Percentiles rank a stretch among this genome's conserved stretches.
Conservation (phyloP, 1,284 basidiomycete genomes). For the Chalciporus piperatoides region DNA sequence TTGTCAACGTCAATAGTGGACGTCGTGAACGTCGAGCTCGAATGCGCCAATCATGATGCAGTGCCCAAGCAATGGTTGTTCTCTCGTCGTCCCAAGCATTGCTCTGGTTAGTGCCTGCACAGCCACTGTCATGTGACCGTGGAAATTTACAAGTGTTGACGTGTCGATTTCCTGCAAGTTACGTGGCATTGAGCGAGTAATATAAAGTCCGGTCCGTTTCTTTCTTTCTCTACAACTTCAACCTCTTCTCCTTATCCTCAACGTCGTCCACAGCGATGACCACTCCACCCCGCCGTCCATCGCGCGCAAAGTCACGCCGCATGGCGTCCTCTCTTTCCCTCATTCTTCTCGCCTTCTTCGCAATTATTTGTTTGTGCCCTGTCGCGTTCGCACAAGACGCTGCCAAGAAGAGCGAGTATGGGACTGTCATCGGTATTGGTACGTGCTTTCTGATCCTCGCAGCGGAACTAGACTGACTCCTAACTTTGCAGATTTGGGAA, state of each 20-base stretch:
- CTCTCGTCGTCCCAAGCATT: no score
- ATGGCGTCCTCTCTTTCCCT: slow-evolving; percentile 64
- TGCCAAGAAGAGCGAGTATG: slow-evolving; percentile 60
- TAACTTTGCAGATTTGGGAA: slow-evolving; percentile 68
- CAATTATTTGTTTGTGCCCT: slow-evolving; percentile 61
- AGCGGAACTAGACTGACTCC: slow-evolving; percentile 18
- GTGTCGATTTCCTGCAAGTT: slow-evolving; percentile 23
- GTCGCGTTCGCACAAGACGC: slow-evolving; percentile 55
- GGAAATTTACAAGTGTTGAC: slow-evolving; percentile 29
- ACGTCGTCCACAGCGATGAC: slow-evolving; percentile 34
- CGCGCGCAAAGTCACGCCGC: slow-evolving; percentile 56
- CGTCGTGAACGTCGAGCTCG: no score
- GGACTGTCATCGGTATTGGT: slow-evolving; percentile 96
- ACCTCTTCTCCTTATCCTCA: slow-evolving; percentile 8
- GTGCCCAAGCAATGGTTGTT: no score
- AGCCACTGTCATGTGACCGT: slow-evolving; percentile 24
- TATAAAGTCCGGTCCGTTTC: slow-evolving; percentile 21
- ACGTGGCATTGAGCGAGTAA: slow-evolving; percentile 25
- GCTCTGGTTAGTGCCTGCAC: not conserved
- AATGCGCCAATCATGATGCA: no score
- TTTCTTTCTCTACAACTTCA: slow-evolving; percentile 3
- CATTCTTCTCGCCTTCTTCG: slow-evolving; percentile 59
- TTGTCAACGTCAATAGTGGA: not conserved
- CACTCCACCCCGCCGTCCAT: slow-evolving; percentile 41
- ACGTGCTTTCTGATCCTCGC: slow-evolving; percentile 29